A percentile compares a stretch with the other conserved stretches of the same genome.
Evolutionary conservation across 306 rosid species (phyloP).

Genomic region (Ceratonia siliqua): DNA sequence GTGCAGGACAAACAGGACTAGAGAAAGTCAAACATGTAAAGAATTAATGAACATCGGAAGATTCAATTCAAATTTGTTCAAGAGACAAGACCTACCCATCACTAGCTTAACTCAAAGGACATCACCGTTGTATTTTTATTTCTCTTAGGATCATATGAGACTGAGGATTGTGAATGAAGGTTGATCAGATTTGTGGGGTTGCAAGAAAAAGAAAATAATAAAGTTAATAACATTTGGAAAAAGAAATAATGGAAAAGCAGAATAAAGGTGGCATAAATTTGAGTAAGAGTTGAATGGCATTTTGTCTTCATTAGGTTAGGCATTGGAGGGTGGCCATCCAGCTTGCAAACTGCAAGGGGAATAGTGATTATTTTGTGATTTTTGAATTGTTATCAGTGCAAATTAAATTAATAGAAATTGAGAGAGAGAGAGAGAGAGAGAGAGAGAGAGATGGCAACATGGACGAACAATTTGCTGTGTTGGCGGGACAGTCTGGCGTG

Average conservation of each 20-base stretch:
- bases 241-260: too few species aligned
- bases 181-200: neutral
- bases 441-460: neutral
- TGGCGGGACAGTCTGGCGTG: slow-evolving; percentile 92
- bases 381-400: neutral
- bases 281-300: neutral
- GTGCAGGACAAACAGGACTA: neutral
- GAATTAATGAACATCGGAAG: neutral
- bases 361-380: neutral
- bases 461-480: slow-evolving; percentile 28
- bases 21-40: neutral
- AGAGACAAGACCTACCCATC: neutral
- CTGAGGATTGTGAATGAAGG: neutral
- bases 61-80: neutral
- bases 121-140: neutral
- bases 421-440: neutral
- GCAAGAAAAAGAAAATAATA: neutral
- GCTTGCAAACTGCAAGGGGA: neutral
- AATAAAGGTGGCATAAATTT: neutral
- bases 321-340: neutral
- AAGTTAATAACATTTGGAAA: neutral
- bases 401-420: neutral
- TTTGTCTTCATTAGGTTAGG: slow-evolving; percentile 7
- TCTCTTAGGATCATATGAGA: neutral
- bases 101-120: neutral